Base-by-base conservation (phyloP, 2,329 filamentous ascomycete genomes). In the Curvularia sp. region DNA sequence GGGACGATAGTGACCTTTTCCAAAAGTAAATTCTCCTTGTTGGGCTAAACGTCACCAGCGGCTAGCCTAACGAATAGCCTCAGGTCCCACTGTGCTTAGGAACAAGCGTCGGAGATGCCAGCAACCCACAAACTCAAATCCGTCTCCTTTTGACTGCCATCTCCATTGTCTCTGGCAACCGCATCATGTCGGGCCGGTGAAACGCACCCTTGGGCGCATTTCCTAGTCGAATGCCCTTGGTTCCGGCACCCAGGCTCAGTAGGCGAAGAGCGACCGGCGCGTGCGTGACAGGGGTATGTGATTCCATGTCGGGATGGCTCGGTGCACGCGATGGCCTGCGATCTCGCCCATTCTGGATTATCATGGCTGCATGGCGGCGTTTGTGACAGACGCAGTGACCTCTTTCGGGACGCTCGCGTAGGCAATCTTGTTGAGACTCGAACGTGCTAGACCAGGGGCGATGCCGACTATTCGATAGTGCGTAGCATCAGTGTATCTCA, bases 401-500 rank as follows among this genome's bases (percentile, higher is more conserved):
- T 58, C 48, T 43, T 55, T 58, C 38, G 48, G 51, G 28, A 49
- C 31, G 28, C 41, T 49, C 44, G 49, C 47, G 47, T 51, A 55
- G n/a, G 12, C 24, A 39, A 13, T 58, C 55, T 58, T 58, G 55
- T 55, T 58, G 58, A 52, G 51, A 51, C 39, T 57, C 54, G 44
- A 49, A 46, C 49, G 35, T 60, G 57, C 54, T 53, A 57, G 49
- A 57, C 57, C 50, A 60, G 57, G 53, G 57, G 51, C 39, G 39
- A 48, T 50, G 50, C 55, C 50, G 43, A 55, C 38, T 22, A 49
- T 55, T 61, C 58, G 48, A 61, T 61, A 58, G 52, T 55, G 51
- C 49, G 58, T 51, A 55, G 47, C 58, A 55, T 53, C 43, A 52
- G 55, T 61, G 51, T 58, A 58, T 61, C 43, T 55, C 48, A 41